Conservation (phyloP, 176 grass and related monocot genomes). For the Juncus inflexus region DNA sequence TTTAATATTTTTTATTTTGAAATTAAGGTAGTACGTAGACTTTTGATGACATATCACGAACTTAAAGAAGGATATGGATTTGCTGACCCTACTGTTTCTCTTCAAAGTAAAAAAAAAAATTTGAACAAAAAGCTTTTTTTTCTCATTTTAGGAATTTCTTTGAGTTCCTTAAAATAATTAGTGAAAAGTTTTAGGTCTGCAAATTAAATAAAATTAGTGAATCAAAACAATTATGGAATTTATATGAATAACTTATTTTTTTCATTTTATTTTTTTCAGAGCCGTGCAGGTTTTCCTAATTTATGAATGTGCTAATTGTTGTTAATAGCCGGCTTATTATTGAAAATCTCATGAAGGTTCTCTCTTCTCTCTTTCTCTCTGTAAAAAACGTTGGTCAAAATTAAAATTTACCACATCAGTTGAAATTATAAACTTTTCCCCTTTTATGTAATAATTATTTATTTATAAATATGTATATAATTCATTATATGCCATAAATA, state of each 20-base stretch:
- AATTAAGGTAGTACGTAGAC: conserved; percentile 44
- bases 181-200: not conserved
- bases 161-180: not conserved
- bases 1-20: not conserved
- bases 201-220: conserved; percentile 44
- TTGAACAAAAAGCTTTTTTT: not conserved
- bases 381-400: too few species aligned
- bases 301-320: conserved; percentile 93
- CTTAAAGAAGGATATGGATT: conserved; percentile 66
- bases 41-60: conserved; percentile 49
- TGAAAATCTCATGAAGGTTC: conserved; percentile 98
- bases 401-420: too few species aligned
- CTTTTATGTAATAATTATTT: not conserved
- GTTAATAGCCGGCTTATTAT: conserved; percentile 96
- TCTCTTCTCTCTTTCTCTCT: conserved; percentile 13
- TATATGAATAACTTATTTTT: not conserved
- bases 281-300: conserved; percentile 96
- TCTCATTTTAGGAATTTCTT: not conserved
- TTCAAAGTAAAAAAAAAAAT: conserved; percentile 50
- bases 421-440: too few species aligned
- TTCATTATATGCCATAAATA: too few species aligned
- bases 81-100: conserved; percentile 62
- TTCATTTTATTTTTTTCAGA: conserved; percentile 46
- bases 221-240: conserved; percentile 9
- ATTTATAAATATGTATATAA: conserved; percentile 7